Percentiles rank a stretch among this genome's conserved stretches.
Evolutionary conservation across 345 rosid genomes (phyloP).

Genomic region (Eutrema yunnanense): DNA sequence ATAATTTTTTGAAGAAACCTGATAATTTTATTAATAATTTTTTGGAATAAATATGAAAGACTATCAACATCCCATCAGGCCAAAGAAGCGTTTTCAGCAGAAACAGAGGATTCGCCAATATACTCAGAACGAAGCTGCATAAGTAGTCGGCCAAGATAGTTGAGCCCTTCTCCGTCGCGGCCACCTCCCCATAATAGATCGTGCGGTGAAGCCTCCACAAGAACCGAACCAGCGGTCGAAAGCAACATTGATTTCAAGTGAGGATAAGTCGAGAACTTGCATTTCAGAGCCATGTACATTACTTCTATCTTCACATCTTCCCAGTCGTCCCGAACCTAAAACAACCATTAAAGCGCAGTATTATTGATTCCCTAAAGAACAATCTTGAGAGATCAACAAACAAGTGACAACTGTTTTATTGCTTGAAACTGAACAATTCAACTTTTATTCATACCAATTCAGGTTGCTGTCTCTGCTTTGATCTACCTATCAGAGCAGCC

Average conservation of each 20-base stretch:
- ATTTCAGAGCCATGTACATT: conserved; percentile 71
- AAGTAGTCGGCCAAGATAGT: conserved; percentile 80
- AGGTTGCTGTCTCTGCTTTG: conserved; percentile 53
- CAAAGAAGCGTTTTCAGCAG: conserved; percentile 33
- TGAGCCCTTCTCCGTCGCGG: conserved; percentile 90
- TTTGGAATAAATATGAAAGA: neutral
- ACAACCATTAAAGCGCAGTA: neutral
- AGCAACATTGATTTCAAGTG: conserved; percentile 74
- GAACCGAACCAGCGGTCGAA: conserved; percentile 69
- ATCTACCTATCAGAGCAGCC: conserved; percentile 81
- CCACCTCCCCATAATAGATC: conserved; percentile 98
- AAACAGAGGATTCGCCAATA: conserved; percentile 50
- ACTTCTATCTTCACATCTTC: conserved; percentile 66
- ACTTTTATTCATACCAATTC: conserved; percentile 45
- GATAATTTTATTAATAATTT: neutral
- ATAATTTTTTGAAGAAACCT: neutral
- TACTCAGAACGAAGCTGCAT: conserved; percentile 87
- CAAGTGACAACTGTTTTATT: neutral
- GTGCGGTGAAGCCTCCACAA: conserved; percentile 91
- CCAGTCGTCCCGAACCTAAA: conserved; percentile 83
- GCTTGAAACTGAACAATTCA: neutral
- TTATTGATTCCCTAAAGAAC: neutral
- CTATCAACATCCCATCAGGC: neutral
- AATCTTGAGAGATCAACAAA: neutral
- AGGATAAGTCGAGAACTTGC: conserved; percentile 85